Conservation (phyloP, 2,329 filamentous ascomycete species). For the Herpotrichia juniperi region DNA sequence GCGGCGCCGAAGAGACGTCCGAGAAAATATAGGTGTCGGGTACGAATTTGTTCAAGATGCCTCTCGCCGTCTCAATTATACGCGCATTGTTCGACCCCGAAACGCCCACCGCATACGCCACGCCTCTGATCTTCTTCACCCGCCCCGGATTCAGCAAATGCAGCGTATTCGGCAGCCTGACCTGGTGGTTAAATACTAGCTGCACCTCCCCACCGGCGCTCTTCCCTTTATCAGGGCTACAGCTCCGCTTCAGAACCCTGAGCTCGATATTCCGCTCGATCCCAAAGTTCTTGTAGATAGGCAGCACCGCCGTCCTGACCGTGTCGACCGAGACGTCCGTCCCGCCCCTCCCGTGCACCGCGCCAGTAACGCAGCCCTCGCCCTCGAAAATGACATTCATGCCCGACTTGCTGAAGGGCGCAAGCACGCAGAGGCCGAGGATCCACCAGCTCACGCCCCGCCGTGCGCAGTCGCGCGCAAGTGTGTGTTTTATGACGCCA, state of each 20-base stretch:
- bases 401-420: conserved; percentile 89
- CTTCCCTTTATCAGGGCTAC: conserved; percentile 71
- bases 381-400: conserved; percentile 91
- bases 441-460: conserved; percentile 92
- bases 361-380: conserved; percentile 88
- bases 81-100: conserved; percentile 90
- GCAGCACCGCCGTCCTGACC: conserved; percentile 89
- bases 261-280: conserved; percentile 87
- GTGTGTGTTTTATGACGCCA: conserved; percentile 79
- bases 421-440: conserved; percentile 84
- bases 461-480: conserved; percentile 77
- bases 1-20: conserved; percentile 65
- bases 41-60: conserved; percentile 81
- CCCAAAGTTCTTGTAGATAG: conserved; percentile 87
- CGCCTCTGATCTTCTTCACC: conserved; percentile 87
- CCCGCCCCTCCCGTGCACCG: not conserved
- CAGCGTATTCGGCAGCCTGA: conserved; percentile 90
- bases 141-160: conserved; percentile 84
- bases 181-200: conserved; percentile 89
- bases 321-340: conserved; percentile 86
- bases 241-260: conserved; percentile 75
- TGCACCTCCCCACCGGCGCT: conserved; percentile 94
- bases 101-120: conserved; percentile 92
- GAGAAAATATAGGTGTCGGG: conserved; percentile 89
- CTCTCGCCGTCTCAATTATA: conserved; percentile 90